phyloP scores from a whole-genome alignment of 1,284 basidiomycete species.

The Leccinum variabile region DNA sequence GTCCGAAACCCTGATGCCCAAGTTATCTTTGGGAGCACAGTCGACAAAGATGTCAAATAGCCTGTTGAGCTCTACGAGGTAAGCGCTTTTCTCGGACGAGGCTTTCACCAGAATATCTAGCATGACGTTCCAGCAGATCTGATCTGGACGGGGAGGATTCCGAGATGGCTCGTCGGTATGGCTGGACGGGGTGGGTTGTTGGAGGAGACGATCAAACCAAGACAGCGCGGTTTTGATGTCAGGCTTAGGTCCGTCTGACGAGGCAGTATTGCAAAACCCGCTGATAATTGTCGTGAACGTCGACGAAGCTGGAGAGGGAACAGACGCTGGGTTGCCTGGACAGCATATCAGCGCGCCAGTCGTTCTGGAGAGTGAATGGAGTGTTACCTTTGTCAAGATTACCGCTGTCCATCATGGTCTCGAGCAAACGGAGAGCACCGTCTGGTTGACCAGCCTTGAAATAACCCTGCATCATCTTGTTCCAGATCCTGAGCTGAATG shows the following conservation, averaged over 20 bases:
- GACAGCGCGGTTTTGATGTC: slow-evolving; percentile 64
- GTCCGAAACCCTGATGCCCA: slow-evolving; percentile 34
- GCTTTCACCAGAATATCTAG: slow-evolving; percentile 50
- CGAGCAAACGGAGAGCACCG: slow-evolving; percentile 68
- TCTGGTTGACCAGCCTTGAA: slow-evolving; percentile 66
- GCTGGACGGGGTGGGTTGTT: slow-evolving; percentile 40
- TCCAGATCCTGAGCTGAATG: slow-evolving; percentile 59
- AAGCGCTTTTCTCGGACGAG: slow-evolving; percentile 33
- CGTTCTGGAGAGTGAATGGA: not conserved
- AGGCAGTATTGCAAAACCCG: slow-evolving; percentile 55
- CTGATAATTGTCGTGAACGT: slow-evolving; percentile 68
- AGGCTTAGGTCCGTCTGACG: slow-evolving; percentile 33
- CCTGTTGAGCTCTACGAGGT: slow-evolving; percentile 55
- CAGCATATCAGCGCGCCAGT: slow-evolving; percentile 3
- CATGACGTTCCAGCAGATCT: slow-evolving; percentile 51
- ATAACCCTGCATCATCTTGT: slow-evolving; percentile 74
- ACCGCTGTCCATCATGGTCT: slow-evolving; percentile 63
- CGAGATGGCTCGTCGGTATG: slow-evolving; percentile 42
- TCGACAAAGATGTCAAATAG: slow-evolving; percentile 45
- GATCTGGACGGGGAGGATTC: slow-evolving; percentile 51
- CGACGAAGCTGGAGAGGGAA: slow-evolving; percentile 59
- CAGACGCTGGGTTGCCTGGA: slow-evolving; percentile 36
- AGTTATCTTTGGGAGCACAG: slow-evolving; percentile 37
- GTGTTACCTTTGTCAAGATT: slow-evolving; percentile 31
- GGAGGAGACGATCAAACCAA: slow-evolving; percentile 70